A percentile compares a stretch with the other conserved stretches of the same genome.
Conservation (phyloP, 164 flowering plant species). For the Tetrastigma voinierianum region DNA sequence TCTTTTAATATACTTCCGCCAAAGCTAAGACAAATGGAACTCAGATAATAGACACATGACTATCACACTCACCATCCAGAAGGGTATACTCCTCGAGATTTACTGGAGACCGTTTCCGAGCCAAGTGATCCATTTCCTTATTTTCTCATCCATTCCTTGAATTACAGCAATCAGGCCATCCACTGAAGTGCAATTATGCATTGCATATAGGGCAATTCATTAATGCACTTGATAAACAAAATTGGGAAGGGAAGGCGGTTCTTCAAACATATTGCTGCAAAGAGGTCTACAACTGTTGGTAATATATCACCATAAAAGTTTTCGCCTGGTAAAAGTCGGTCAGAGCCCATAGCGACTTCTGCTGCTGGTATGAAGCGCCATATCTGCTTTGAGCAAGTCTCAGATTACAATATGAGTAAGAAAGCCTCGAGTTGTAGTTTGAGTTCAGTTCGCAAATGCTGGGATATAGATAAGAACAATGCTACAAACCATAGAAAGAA, state of each 20-base stretch:
- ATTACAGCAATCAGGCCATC: constrained; percentile 59
- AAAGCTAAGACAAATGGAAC: constrained; percentile 57
- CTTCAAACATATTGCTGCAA: constrained; percentile 65
- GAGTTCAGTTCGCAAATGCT: constrained; percentile 52
- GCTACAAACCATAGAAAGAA: constrained; percentile 66
- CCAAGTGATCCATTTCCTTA: constrained; percentile 36
- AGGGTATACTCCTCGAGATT: constrained; percentile 40
- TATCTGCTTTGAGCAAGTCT: constrained; percentile 54
- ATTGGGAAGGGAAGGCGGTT: constrained; percentile 59
- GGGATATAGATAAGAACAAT: constrained; percentile 59
- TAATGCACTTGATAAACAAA: constrained; percentile 58
- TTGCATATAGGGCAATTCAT: constrained; percentile 61
- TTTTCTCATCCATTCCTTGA: constrained; percentile 56
- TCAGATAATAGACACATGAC: constrained; percentile 45
- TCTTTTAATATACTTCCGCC: constrained; percentile 57
- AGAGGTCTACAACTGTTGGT: constrained; percentile 62
- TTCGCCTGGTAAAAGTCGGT: constrained; percentile 63
- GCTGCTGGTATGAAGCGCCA: constrained; percentile 64
- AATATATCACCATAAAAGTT: constrained; percentile 49
- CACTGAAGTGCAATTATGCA: constrained; percentile 62
- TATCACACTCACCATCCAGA: constrained; percentile 59
- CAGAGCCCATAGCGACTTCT: constrained; percentile 73
- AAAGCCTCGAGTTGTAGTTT: constrained; percentile 69
- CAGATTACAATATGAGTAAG: constrained; percentile 55
- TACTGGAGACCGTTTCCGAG: constrained; percentile 30